These are phyloP conservation scores for Pythium aristosporum DNA, from an alignment of 352 stramenopile species.

Conservation along the genomic window DNA sequence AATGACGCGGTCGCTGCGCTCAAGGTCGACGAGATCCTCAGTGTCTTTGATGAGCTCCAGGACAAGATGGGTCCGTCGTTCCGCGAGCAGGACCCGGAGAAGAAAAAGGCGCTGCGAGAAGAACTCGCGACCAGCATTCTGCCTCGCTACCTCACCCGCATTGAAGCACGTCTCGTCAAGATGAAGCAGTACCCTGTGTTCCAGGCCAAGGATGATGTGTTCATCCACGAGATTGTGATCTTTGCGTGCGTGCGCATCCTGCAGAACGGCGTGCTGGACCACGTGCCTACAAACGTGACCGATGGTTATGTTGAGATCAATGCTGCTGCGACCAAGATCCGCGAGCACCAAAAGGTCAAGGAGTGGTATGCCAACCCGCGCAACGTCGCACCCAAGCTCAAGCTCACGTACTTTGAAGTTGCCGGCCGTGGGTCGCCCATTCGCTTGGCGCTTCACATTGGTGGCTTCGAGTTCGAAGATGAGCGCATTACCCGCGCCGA, in stretches of 20 bases:
- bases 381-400: slow-evolving; percentile 30
- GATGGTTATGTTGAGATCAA: slow-evolving; percentile 25
- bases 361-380: slow-evolving; percentile 33
- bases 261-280: slow-evolving; percentile 30
- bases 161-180: slow-evolving; percentile 34
- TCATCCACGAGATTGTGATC: slow-evolving; percentile 34
- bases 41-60: slow-evolving; percentile 34
- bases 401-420: slow-evolving; percentile 66
- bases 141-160: slow-evolving; percentile 26
- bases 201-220: slow-evolving; percentile 18
- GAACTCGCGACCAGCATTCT: slow-evolving; percentile 36
- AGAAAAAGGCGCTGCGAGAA: slow-evolving; percentile 32
- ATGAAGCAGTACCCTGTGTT: slow-evolving; percentile 29
- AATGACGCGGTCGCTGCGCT: slow-evolving; percentile 9
- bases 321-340: slow-evolving; percentile 23
- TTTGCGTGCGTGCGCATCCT: slow-evolving; percentile 29
- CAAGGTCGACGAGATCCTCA: slow-evolving; percentile 40
- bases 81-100: slow-evolving; percentile 31
- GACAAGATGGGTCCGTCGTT: slow-evolving; percentile 22
- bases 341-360: slow-evolving; percentile 32
- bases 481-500: slow-evolving; percentile 37
- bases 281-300: slow-evolving; percentile 33
- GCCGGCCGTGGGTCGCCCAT: slow-evolving; percentile 47
- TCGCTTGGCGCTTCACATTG: slow-evolving; percentile 58
- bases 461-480: slow-evolving; percentile 61